phyloP scores from a whole-genome alignment of 164 flowering plant species.

The Magnolia changhungtana region DNA sequence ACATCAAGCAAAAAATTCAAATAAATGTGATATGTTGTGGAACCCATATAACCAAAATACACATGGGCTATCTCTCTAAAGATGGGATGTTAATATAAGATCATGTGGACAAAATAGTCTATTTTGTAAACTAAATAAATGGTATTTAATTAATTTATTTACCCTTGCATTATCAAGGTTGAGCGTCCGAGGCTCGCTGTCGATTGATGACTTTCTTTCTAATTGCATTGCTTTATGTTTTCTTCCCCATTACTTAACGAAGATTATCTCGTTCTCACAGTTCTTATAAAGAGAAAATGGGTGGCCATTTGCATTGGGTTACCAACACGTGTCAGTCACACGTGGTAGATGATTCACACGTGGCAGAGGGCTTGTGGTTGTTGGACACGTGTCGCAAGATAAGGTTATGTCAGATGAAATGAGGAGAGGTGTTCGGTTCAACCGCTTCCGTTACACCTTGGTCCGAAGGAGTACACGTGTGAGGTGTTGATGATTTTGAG shows the following conservation, averaged over 20 bases:
- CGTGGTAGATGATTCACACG: neutral
- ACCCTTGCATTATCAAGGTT: conserved; percentile 47
- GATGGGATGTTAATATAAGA: neutral
- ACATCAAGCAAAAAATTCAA: neutral
- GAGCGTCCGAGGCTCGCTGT: conserved; percentile 53
- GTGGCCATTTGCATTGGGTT: neutral
- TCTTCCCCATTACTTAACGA: conserved; percentile 6
- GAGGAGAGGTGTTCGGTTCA: too few relatives aligned
- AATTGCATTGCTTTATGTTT: conserved; percentile 6
- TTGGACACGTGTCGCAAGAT: neutral
- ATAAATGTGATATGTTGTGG: too few relatives aligned
- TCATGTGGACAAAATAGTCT: neutral
- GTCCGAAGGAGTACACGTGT: too few relatives aligned
- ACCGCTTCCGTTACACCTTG: too few relatives aligned
- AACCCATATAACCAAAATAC: neutral
- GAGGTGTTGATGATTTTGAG: too few relatives aligned
- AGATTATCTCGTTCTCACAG: neutral
- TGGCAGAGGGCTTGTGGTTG: neutral
- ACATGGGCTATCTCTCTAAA: neutral
- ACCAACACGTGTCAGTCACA: neutral
- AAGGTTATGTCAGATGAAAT: neutral
- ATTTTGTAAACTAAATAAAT: neutral
- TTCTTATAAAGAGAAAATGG: neutral
- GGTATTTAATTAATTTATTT: conserved; percentile 1
- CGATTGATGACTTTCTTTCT: conserved; percentile 46